Percentiles rank a stretch among this genome's conserved stretches.
Evolutionary conservation across 257 asterid species (phyloP).

Genomic region (Sherardia arvensis): DNA sequence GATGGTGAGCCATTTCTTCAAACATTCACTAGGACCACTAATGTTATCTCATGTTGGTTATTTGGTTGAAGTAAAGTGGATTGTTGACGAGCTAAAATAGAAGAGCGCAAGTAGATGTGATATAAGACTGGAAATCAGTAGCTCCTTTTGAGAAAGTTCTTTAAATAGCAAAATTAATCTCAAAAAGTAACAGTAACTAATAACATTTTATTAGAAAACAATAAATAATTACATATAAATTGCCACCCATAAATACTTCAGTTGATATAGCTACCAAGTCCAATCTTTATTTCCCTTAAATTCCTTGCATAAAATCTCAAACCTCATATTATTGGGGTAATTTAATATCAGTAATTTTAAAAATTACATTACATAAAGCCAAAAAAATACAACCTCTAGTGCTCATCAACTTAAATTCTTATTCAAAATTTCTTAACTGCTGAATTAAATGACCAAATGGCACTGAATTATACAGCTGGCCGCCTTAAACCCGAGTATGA

Average conservation of each 20-base stretch:
- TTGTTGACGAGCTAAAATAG: no score
- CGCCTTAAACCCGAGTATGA: not conserved
- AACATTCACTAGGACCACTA: no score
- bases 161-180: not conserved
- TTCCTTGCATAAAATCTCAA: no score
- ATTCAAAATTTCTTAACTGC: not conserved
- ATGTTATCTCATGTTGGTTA: slow-evolving; percentile 25
- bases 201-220: no score
- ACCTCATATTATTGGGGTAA: no score
- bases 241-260: no score
- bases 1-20: no score
- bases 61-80: not conserved
- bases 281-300: no score
- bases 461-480: slow-evolving; percentile 3
- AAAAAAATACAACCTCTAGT: not conserved
- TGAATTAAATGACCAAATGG: not conserved
- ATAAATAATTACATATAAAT: no score
- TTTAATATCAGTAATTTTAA: not conserved
- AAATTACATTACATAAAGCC: not conserved
- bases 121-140: not conserved
- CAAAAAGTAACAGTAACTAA: not conserved
- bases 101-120: not conserved
- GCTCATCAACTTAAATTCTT: not conserved
- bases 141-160: not conserved
- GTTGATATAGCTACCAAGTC: no score